A percentile compares a stretch with the other conserved stretches of the same genome.
These are phyloP conservation scores for Onygenales sp. DNA, from an alignment of 2,329 filamentous ascomycete species.

Conservation along the genomic window DNA sequence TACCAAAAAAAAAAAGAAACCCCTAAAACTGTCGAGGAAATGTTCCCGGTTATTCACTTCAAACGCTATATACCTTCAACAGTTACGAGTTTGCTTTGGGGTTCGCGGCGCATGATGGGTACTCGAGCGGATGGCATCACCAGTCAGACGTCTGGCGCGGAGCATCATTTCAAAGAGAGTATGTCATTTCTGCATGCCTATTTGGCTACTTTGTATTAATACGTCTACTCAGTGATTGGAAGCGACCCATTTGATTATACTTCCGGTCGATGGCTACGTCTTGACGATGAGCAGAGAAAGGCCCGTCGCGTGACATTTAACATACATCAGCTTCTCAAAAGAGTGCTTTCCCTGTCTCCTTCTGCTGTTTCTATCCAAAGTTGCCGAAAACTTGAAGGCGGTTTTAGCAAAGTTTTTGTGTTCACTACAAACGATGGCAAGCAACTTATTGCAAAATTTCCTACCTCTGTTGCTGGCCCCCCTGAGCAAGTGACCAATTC, in stretches of 20 bases:
- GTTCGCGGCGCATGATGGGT: not conserved
- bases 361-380: slow-evolving; percentile 20
- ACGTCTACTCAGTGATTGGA: not conserved
- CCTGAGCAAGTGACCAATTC: slow-evolving; percentile 29
- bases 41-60: not conserved
- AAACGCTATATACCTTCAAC: not conserved
- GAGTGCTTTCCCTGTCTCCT: slow-evolving; percentile 24
- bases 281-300: slow-evolving; percentile 23
- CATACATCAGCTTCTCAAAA: slow-evolving; percentile 29
- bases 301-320: slow-evolving; percentile 30
- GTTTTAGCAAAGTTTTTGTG: slow-evolving; percentile 36
- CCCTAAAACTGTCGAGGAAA: not conserved
- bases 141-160: not conserved
- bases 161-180: not conserved
- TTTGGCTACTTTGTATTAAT: not conserved
- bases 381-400: slow-evolving; percentile 35
- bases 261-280: slow-evolving; percentile 26
- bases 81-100: not conserved
- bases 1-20: no score
- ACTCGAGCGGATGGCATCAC: not conserved
- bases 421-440: slow-evolving; percentile 29
- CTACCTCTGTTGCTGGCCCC: slow-evolving; percentile 29
- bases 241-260: slow-evolving; percentile 17
- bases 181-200: not conserved
- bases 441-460: slow-evolving; percentile 31